phyloP scores from a whole-genome alignment of 2,329 filamentous ascomycete genomes.

The Claviceps sp. region DNA sequence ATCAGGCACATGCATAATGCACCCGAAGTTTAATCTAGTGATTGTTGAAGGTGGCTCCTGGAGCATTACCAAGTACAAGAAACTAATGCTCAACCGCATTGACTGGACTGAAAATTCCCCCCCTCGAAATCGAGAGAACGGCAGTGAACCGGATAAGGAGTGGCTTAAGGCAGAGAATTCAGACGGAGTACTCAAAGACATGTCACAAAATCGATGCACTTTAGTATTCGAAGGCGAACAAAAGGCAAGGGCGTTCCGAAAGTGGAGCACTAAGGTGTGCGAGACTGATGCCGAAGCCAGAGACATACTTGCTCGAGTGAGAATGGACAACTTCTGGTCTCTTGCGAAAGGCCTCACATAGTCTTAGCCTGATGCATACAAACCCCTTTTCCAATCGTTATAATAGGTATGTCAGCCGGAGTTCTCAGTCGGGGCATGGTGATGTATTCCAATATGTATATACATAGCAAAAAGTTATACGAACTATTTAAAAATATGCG shows the following conservation, averaged over 20 bases:
- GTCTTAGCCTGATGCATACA: background rate
- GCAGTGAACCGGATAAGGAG: constrained; percentile 48
- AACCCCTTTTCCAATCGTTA: too few species aligned
- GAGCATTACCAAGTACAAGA: constrained; percentile 74
- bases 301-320: constrained; percentile 63
- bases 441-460: too few species aligned
- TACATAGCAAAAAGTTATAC: too few species aligned
- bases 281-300: constrained; percentile 84
- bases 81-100: constrained; percentile 85
- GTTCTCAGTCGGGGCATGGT: too few species aligned
- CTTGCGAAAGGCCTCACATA: constrained; percentile 46
- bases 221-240: constrained; percentile 87
- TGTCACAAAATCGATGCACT: constrained; percentile 68
- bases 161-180: constrained; percentile 77
- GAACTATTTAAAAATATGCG: too few species aligned
- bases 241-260: constrained; percentile 67
- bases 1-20: constrained; percentile 82
- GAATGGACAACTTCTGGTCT: constrained; percentile 65
- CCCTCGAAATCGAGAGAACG: constrained; percentile 47
- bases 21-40: constrained; percentile 78
- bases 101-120: constrained; percentile 86
- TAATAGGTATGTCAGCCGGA: too few species aligned
- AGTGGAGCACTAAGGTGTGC: constrained; percentile 82
- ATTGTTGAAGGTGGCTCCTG: constrained; percentile 84
- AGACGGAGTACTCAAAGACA: constrained; percentile 63